phyloP scores from a whole-genome alignment of 805 yeast species.

The Blastobotrys chiropterorum region DNA sequence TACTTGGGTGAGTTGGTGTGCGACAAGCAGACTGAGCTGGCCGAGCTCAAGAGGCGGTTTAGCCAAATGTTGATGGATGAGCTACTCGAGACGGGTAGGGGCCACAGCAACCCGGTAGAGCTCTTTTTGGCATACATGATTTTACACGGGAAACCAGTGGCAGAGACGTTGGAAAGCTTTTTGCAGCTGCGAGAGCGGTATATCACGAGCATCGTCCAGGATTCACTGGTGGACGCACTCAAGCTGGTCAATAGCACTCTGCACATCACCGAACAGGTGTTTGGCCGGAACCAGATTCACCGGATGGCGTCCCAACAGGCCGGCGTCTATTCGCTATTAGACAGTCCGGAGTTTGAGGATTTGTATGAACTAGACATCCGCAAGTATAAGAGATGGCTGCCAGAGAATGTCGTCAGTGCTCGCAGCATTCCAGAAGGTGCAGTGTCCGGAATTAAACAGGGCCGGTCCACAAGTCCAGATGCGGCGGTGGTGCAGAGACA shows the following conservation, averaged over 20 bases:
- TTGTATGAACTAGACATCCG: conserved; percentile 11
- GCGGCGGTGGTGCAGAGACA: conserved; percentile 1
- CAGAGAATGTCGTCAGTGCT: conserved; percentile 9
- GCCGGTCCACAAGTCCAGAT: not conserved
- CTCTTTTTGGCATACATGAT: conserved; percentile 21
- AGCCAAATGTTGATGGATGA: not conserved
- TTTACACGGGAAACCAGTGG: conserved; percentile 11
- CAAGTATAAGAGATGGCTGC: conserved; percentile 14
- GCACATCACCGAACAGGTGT: conserved; percentile 10
- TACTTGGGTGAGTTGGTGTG: not conserved
- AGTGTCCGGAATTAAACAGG: not conserved
- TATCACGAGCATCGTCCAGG: conserved; percentile 4
- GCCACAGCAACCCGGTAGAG: conserved; percentile 12
- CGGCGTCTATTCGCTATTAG: conserved; percentile 12
- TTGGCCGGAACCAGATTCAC: conserved; percentile 14
- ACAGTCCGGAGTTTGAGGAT: conserved; percentile 13
- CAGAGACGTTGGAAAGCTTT: conserved; percentile 11
- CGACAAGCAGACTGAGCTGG: not conserved
- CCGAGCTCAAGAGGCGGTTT: not conserved
- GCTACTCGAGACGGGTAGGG: not conserved
- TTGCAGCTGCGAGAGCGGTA: conserved; percentile 9
- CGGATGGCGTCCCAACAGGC: conserved; percentile 12
- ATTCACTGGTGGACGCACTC: conserved; percentile 9
- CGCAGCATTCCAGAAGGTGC: conserved; percentile 13
- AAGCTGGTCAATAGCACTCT: conserved; percentile 13